Base-by-base conservation (phyloP, 257 asterid species). In the Striga asiatica region DNA sequence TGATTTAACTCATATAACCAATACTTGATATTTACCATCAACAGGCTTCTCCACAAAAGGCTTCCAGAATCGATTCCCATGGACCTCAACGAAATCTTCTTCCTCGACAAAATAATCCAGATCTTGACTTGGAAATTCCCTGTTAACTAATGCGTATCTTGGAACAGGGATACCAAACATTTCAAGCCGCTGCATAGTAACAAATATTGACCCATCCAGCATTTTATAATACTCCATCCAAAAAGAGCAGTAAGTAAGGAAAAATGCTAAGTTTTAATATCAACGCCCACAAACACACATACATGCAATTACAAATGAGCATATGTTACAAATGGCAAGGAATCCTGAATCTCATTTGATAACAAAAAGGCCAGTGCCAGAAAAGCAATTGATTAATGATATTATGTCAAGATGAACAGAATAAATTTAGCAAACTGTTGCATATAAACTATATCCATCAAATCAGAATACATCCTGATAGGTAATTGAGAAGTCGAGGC, bases 1-100 rank as follows among this genome's bases (percentile, higher is more conserved):
- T 62, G 46, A 39, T 54, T 25, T 49, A 24, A 39, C 17, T 18
- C 37, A 58, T 22, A 28, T 17, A 35, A 61, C 54, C 25, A 37
- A 49, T 16, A 54, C 20, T 11, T 29, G 31, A 25, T 18, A 67
- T 51, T 61, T 81, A 88, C 98, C 98, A 72, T 87, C 66, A 61
- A 91, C 83, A 31, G 98, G 98, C 68, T 91, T 91, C 83, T 91
- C 98, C 66, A 91, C 98, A 72, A 91, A 87, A 59, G 98, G 98
- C 74, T 91, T 91, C 96, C 94, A 87, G 67, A 91, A 91, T 17
- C 95, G 89, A 68, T 77, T 76, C 29, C 98, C 97, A 54, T 82
- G 89, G 67, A 91, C 95, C 76, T 91, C 97, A 63, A 91, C 94
- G 81, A 84, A 91, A 75, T 91, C 98, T 54, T 91, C 98, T 74